These are phyloP conservation scores for Phyllosticta ampelicida DNA, from an alignment of 2,329 filamentous ascomycete genomes.

Conservation along the genomic window DNA sequence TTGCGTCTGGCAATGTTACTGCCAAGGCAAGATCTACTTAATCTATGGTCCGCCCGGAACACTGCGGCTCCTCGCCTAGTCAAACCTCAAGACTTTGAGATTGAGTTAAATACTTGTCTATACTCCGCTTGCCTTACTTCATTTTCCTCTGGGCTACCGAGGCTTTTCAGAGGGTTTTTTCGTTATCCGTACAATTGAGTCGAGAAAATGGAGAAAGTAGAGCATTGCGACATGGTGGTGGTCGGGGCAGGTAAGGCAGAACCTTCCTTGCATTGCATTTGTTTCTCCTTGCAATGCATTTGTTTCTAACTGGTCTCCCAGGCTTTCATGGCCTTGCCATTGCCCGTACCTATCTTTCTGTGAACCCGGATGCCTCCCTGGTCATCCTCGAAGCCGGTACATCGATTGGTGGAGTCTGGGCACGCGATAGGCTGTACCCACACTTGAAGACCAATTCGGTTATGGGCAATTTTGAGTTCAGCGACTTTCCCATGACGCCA, in stretches of 20 bases:
- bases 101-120: neutral
- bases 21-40: neutral
- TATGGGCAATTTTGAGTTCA: conserved; percentile 29
- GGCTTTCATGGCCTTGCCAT: conserved; percentile 35
- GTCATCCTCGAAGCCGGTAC: conserved; percentile 33
- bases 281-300: neutral
- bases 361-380: conserved; percentile 30
- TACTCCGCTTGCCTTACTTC: neutral
- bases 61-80: neutral
- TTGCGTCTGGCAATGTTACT: neutral
- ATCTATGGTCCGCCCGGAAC: neutral
- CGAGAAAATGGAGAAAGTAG: neutral
- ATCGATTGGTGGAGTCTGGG: conserved; percentile 35
- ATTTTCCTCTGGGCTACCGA: neutral
- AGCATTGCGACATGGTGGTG: neutral
- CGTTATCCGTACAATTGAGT: neutral
- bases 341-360: conserved; percentile 39
- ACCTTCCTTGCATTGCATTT: neutral
- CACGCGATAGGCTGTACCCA: conserved; percentile 33
- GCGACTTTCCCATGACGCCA: conserved; percentile 23
- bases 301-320: conserved; percentile 1
- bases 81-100: neutral
- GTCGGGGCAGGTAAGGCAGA: neutral
- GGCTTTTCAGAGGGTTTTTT: neutral
- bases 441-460: conserved; percentile 35